phyloP scores from a whole-genome alignment of 805 yeast species.

The Teunomyces lycoperdinae region DNA sequence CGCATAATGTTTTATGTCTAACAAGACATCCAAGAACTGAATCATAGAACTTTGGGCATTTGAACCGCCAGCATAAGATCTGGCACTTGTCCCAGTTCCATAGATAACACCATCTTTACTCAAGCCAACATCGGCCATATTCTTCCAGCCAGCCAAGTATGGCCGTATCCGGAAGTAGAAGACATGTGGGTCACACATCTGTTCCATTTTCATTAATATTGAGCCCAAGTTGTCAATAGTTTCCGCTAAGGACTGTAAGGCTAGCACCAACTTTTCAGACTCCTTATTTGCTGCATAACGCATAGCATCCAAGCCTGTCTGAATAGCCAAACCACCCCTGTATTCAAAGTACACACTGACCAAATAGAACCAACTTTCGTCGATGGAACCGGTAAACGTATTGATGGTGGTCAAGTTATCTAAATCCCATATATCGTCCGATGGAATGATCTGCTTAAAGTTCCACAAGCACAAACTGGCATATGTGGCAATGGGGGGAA shows the following conservation, averaged over 20 bases:
- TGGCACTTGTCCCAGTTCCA: slow-evolving; percentile 58
- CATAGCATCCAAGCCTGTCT: slow-evolving; percentile 66
- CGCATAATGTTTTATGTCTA: slow-evolving; percentile 75
- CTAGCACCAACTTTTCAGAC: slow-evolving; percentile 34
- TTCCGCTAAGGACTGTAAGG: slow-evolving; percentile 68
- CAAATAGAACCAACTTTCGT: slow-evolving; percentile 91
- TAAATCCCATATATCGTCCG: slow-evolving; percentile 46
- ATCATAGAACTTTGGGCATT: slow-evolving; percentile 91
- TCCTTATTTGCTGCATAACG: slow-evolving; percentile 50
- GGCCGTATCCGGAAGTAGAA: slow-evolving; percentile 87
- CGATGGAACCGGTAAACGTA: slow-evolving; percentile 87
- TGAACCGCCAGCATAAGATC: slow-evolving; percentile 80
- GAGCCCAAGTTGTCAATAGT: slow-evolving; percentile 71
- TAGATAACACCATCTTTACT: slow-evolving; percentile 68
- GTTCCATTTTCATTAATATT: slow-evolving; percentile 78
- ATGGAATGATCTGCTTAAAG: slow-evolving; percentile 59
- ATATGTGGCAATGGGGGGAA: slow-evolving; percentile 87
- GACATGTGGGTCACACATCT: slow-evolving; percentile 91
- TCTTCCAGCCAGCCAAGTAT: slow-evolving; percentile 90
- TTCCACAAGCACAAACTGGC: slow-evolving; percentile 90
- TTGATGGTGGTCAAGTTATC: slow-evolving; percentile 73
- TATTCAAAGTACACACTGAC: slow-evolving; percentile 85
- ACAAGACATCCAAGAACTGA: slow-evolving; percentile 77
- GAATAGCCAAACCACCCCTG: slow-evolving; percentile 70
- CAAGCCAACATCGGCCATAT: slow-evolving; percentile 84